These are phyloP conservation scores for Lactuca saligna DNA, from an alignment of 129 eudicot genomes.

Conservation along the genomic window DNA sequence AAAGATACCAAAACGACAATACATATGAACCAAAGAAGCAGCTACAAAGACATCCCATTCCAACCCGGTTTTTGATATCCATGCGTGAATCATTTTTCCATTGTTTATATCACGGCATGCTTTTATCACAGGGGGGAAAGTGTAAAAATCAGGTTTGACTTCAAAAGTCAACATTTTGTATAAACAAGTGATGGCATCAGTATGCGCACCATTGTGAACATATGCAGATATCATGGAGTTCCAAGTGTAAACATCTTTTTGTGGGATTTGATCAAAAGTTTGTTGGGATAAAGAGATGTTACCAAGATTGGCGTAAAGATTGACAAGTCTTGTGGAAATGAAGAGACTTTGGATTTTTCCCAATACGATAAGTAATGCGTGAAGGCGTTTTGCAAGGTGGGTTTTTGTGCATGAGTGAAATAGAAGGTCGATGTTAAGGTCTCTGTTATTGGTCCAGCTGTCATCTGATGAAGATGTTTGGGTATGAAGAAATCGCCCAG, in stretches of 20 bases:
- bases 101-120: conserved; percentile 58
- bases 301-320: conserved; percentile 60
- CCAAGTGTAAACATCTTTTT: conserved; percentile 77
- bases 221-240: conserved; percentile 80
- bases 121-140: conserved; percentile 78
- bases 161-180: conserved; percentile 43
- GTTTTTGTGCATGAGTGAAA: conserved; percentile 47
- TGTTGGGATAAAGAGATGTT: conserved; percentile 48
- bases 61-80: conserved; percentile 60
- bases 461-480: conserved; percentile 30
- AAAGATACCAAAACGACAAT: conserved; percentile 60
- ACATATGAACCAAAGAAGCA: conserved; percentile 85
- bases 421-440: conserved; percentile 52
- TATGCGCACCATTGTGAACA: conserved; percentile 48
- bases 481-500: conserved; percentile 9
- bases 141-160: conserved; percentile 79
- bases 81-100: conserved; percentile 59
- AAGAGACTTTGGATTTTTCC: conserved; percentile 62
- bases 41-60: conserved; percentile 83
- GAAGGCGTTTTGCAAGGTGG: conserved; percentile 46
- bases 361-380: conserved; percentile 59
- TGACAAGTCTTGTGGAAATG: conserved; percentile 63
- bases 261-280: conserved; percentile 47
- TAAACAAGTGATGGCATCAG: conserved; percentile 62
- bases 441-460: conserved; percentile 24